Base-by-base conservation (phyloP, 2,329 filamentous ascomycete species). In the Cylindrodendrum hubeiense region DNA sequence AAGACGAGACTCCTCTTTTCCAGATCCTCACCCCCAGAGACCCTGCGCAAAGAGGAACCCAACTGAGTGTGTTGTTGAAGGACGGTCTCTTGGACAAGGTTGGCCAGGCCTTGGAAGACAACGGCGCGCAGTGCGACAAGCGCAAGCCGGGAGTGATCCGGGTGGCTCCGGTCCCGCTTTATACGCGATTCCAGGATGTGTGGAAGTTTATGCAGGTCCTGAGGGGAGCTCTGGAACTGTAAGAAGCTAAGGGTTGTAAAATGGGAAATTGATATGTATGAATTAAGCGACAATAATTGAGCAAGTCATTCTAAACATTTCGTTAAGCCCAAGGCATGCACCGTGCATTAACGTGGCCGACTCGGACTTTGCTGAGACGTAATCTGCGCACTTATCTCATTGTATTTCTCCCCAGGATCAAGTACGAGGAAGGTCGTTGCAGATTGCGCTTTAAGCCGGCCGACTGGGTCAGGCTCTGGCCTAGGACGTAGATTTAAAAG, bases 71-170 rank as follows among this genome's bases (percentile, higher is more conserved):
- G 9, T 78, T 91, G 54, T 82, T 97, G 19, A 81, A 86, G 19
- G 84, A 88, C 1, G 93, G 91, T 0, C 75, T 96, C 55, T 79
- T 97, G 60, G 93, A 95, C n/a, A 76, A 76, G 7, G 88, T 97
- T 3, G 85, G 89, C 64, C 81, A 83, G 46, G 85, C 84, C 28
- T 78, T 97, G 28, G 88, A 93, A 71, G 85, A 87, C 13, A 86
- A 87, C 2, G 92, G 91, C 1, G 89, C 96, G 3, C 87, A 97
- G 1, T 89, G 93, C 39, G 94, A 97, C 76, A 92, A 96, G 84
- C 85, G 94, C 64, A 93, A 93, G 78, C 94, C 95, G 1, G 90
- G 95, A 76, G 94, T 97, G 17, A 90, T 97, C 54, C 85, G 94
- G 2, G 89, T 97, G 1, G 93, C 94, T 2, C 94, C 95, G 1